These are phyloP conservation scores for Boletellus emodensis DNA, from an alignment of 768 basidiomycete genomes.

Conservation along the genomic window DNA sequence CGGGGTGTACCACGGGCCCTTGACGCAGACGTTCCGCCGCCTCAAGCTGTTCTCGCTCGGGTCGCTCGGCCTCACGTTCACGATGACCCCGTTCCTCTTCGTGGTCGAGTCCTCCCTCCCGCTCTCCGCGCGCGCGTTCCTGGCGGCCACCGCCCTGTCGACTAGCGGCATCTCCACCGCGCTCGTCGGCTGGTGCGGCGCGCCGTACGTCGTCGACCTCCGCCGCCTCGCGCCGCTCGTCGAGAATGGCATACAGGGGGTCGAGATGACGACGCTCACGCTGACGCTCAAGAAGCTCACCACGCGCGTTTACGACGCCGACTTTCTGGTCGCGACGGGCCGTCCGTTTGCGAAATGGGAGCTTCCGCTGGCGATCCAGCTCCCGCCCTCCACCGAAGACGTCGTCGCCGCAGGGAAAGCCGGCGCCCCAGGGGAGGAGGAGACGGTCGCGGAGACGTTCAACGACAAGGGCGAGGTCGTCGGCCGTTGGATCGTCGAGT, in stretches of 20 bases:
- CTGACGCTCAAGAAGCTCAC: constrained; percentile 54
- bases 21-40: constrained; percentile 66
- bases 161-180: constrained; percentile 73
- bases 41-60: constrained; percentile 82
- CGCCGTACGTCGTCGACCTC: constrained; percentile 69
- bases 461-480: constrained; percentile 54
- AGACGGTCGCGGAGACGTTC: constrained; percentile 77
- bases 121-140: constrained; percentile 56
- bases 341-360: constrained; percentile 82
- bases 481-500: constrained; percentile 76
- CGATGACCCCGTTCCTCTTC: constrained; percentile 78
- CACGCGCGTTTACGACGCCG: constrained; percentile 72
- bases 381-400: constrained; percentile 38
- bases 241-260: constrained; percentile 43
- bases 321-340: constrained; percentile 61
- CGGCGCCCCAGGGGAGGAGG: constrained; percentile 49
- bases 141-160: constrained; percentile 66
- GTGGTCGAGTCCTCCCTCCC: constrained; percentile 77
- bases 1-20: constrained; percentile 63
- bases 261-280: constrained; percentile 70
- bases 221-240: constrained; percentile 46
- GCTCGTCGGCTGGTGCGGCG: constrained; percentile 65
- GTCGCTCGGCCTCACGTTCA: constrained; percentile 64
- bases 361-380: constrained; percentile 51
- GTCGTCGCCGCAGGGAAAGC: constrained; percentile 28